Conservation (phyloP, 2,329 filamentous ascomycete genomes). For the Sclerotinia minor region DNA sequence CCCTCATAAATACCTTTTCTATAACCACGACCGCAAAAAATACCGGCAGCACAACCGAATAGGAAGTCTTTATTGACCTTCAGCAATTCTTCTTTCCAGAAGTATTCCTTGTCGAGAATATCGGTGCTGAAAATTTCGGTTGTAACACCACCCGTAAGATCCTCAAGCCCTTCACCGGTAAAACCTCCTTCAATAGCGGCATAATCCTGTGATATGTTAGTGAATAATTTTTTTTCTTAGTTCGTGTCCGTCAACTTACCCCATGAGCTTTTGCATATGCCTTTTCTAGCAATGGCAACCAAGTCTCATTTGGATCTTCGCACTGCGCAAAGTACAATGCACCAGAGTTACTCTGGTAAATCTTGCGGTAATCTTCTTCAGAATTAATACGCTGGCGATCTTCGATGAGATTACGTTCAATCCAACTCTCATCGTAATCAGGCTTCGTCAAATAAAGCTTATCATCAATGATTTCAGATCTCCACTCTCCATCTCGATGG, state of each 20-base stretch:
- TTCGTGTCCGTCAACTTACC: not conserved
- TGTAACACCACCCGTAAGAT: slow-evolving; percentile 68
- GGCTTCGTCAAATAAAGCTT: slow-evolving; percentile 81
- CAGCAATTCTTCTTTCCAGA: slow-evolving; percentile 80
- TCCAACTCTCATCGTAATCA: slow-evolving; percentile 67
- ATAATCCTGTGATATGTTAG: slow-evolving; percentile 55
- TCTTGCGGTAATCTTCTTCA: slow-evolving; percentile 56
- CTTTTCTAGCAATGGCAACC: slow-evolving; percentile 78
- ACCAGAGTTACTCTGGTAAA: slow-evolving; percentile 59
- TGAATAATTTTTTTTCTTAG: not conserved
- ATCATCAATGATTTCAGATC: slow-evolving; percentile 82
- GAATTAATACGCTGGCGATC: slow-evolving; percentile 63
- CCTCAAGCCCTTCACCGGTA: slow-evolving; percentile 55
- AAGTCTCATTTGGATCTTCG: slow-evolving; percentile 75
- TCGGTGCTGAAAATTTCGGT: slow-evolving; percentile 68
- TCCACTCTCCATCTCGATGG: slow-evolving; percentile 83
- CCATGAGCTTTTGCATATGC: slow-evolving; percentile 81
- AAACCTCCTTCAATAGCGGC: slow-evolving; percentile 73
- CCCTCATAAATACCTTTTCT: slow-evolving; percentile 58
- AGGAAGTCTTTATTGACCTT: slow-evolving; percentile 79
- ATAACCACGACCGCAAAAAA: slow-evolving; percentile 41
- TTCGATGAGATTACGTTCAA: slow-evolving; percentile 73
- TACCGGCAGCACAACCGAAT: slow-evolving; percentile 62
- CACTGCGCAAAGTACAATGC: slow-evolving; percentile 78
- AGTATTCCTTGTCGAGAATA: slow-evolving; percentile 75